Conservation (phyloP, 192 early-diverging fungal genomes). For the Entomortierella chlamydospora region DNA sequence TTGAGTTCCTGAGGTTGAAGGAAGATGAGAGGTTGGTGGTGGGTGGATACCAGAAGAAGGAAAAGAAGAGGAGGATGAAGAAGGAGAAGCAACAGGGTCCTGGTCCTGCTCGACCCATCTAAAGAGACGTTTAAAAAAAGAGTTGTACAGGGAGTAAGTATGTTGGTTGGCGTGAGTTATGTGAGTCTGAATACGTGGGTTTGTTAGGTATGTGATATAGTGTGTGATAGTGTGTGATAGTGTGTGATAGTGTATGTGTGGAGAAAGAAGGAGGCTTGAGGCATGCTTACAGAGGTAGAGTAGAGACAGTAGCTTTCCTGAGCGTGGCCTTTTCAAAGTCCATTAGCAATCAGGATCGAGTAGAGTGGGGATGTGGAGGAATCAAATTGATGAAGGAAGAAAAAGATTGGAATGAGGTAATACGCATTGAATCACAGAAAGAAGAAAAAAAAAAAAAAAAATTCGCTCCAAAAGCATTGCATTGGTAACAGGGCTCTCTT, state of each 20-base stretch:
- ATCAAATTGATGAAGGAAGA: not conserved
- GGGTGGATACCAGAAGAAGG: not conserved
- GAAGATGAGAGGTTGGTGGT: not conserved
- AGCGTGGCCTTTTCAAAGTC: conserved; percentile 49
- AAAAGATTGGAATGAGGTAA: no score
- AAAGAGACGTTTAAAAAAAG: not conserved
- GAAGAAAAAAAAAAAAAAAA: no score
- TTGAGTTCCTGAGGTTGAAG: not conserved
- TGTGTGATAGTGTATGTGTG: not conserved
- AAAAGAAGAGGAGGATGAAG: not conserved
- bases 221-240: no score
- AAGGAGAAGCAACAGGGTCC: not conserved
- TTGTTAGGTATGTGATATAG: no score
- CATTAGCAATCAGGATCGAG: not conserved
- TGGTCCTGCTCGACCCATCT: conserved; percentile 19
- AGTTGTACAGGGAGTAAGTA: not conserved
- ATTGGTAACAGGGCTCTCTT: no score
- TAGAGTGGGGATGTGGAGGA: not conserved
- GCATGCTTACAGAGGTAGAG: conserved; percentile 34
- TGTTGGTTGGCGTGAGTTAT: no score
- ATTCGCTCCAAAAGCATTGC: no score
- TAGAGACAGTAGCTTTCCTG: conserved; percentile 41
- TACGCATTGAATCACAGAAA: no score
- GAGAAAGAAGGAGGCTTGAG: not conserved
- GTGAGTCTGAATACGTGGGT: no score